Percentiles rank a stretch among this genome's conserved stretches.
phyloP scores from a whole-genome alignment of 345 rosid genomes.

The Garcia nutans region DNA sequence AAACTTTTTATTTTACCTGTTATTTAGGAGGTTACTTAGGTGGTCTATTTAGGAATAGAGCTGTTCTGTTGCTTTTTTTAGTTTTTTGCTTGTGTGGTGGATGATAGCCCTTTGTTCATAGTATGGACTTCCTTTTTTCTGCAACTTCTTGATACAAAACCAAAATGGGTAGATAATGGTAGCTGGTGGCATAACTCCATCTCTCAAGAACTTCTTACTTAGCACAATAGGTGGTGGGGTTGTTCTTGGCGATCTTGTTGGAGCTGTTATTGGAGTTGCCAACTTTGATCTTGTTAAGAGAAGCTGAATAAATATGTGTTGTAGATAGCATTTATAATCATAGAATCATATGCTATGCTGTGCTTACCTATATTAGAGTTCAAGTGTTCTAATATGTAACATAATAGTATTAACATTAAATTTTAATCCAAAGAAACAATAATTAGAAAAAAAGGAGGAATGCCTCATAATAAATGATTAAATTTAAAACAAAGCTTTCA shows the following conservation, averaged over 20 bases:
- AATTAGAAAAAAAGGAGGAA: conserved; percentile 25
- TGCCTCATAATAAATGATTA: conserved; percentile 29
- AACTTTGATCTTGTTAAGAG: conserved; percentile 49
- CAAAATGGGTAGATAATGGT: neutral
- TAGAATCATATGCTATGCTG: no score
- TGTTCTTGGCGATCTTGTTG: conserved; percentile 28
- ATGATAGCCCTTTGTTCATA: neutral
- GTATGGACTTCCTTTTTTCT: no score
- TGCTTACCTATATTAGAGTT: no score
- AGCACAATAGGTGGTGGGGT: conserved; percentile 46
- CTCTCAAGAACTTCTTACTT: conserved; percentile 49
- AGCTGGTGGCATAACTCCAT: conserved; percentile 23
- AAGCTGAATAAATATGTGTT: conserved; percentile 7
- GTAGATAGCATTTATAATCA: no score
- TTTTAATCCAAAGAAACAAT: no score
- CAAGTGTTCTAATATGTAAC: no score
- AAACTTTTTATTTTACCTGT: neutral
- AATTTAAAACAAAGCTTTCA: conserved; percentile 20
- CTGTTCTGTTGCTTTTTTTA: no score
- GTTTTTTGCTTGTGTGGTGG: neutral
- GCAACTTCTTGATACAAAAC: neutral
- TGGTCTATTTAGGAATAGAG: neutral
- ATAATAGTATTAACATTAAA: no score
- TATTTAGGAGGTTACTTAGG: neutral
- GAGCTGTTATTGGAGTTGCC: conserved; percentile 42